A percentile compares a stretch with the other conserved stretches of the same genome.
Conservation (phyloP, 495 filamentous ascomycete species). For the Penicillium bovifimosum region DNA sequence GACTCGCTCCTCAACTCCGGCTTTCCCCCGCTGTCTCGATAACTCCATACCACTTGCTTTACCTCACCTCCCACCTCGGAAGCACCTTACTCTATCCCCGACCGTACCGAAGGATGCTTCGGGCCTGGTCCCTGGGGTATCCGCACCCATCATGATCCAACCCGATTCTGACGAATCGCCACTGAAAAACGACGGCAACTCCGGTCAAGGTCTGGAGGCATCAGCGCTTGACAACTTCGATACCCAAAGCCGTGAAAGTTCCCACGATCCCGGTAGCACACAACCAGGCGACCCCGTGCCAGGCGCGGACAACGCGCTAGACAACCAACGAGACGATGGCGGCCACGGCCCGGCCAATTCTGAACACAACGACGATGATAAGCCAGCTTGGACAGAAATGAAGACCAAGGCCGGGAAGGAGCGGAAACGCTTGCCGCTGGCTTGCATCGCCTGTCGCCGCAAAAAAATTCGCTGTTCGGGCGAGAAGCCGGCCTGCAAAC, state of each 20-base stretch:
- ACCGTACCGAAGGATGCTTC: slow-evolving; percentile 37
- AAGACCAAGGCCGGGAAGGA: slow-evolving; percentile 99
- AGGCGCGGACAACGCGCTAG: slow-evolving; percentile 19
- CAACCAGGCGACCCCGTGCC: slow-evolving; percentile 23
- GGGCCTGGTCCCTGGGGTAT: slow-evolving; percentile 35
- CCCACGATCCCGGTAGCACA: slow-evolving; percentile 36
- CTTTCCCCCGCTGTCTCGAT: not conserved
- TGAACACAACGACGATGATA: slow-evolving; percentile 36
- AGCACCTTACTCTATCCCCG: slow-evolving; percentile 4
- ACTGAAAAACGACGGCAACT: slow-evolving; percentile 25
- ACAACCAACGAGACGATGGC: slow-evolving; percentile 18
- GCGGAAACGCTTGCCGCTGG: slow-evolving; percentile 84
- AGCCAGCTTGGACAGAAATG: slow-evolving; percentile 85
- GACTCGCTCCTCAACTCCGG: slow-evolving; percentile 13
- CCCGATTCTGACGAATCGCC: slow-evolving; percentile 37
- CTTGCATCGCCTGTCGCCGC: slow-evolving; percentile 90
- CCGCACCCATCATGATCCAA: slow-evolving; percentile 42
- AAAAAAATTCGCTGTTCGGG: slow-evolving; percentile 99
- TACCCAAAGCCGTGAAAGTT: slow-evolving; percentile 41
- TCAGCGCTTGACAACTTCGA: slow-evolving; percentile 36
- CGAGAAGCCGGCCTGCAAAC: slow-evolving; percentile 95
- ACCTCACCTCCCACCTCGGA: not conserved
- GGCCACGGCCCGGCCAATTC: slow-evolving; percentile 50
- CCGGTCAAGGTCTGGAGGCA: slow-evolving; percentile 25
- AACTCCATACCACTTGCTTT: not conserved